These are phyloP conservation scores for Linaria vulgaris DNA, from an alignment of 257 asterid genomes.

Conservation along the genomic window DNA sequence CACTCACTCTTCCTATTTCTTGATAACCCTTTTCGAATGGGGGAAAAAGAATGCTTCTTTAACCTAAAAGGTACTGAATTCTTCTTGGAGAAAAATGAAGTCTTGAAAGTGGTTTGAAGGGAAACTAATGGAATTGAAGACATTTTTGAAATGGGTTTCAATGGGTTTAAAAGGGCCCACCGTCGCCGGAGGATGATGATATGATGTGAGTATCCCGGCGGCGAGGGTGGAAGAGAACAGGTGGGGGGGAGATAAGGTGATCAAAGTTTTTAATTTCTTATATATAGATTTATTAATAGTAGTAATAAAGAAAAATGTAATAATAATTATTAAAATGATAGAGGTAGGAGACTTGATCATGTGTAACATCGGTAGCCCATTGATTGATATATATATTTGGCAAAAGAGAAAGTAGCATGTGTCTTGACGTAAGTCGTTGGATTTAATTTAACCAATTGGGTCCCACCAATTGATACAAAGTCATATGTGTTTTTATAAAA, in stretches of 20 bases:
- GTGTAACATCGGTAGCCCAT: too few relatives aligned
- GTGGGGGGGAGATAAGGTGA: constrained; percentile 1
- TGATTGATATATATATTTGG: too few relatives aligned
- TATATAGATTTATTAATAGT: too few relatives aligned
- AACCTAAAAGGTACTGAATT: constrained; percentile 21
- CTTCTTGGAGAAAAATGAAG: constrained; percentile 16
- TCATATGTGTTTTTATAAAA: too few relatives aligned
- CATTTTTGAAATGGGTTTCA: constrained; percentile 25
- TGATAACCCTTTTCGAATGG: constrained; percentile 19
- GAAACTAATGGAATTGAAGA: constrained; percentile 34
- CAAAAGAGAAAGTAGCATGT: too few relatives aligned
- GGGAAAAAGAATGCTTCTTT: constrained; percentile 22
- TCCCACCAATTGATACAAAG: too few relatives aligned
- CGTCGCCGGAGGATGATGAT: constrained; percentile 33
- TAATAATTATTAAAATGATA: too few relatives aligned
- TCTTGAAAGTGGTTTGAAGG: constrained; percentile 29
- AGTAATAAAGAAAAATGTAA: too few relatives aligned
- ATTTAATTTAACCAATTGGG: too few relatives aligned
- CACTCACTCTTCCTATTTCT: constrained; percentile 34
- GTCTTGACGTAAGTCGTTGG: too few relatives aligned
- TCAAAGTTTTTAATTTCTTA: too few relatives aligned
- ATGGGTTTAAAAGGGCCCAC: neutral
- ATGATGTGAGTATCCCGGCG: constrained; percentile 29
- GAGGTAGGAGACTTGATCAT: too few relatives aligned
- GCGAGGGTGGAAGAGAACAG: constrained; percentile 35